Percentiles rank a stretch among this genome's conserved stretches.
Evolutionary conservation across 2,329 filamentous ascomycete species (phyloP).

Genomic region (Juglanconis oblonga): DNA sequence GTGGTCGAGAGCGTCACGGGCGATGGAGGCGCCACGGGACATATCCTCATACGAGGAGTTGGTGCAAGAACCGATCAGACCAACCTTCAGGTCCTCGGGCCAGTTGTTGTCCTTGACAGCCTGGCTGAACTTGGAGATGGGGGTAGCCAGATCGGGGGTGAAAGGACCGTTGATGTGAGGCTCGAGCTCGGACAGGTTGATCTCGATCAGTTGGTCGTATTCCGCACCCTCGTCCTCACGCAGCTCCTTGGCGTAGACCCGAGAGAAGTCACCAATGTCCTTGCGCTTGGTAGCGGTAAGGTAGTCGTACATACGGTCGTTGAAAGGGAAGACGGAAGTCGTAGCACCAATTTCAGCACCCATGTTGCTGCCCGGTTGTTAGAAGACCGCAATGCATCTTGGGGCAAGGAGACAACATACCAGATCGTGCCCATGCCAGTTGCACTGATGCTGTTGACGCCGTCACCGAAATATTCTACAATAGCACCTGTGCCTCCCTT

Average conservation of each 20-base stretch:
- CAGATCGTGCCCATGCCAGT: constrained; percentile 86
- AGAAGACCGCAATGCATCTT: background rate
- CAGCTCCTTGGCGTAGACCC: constrained; percentile 80
- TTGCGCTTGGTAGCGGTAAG: constrained; percentile 85
- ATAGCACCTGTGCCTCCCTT: constrained; percentile 97
- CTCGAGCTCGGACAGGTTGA: constrained; percentile 92
- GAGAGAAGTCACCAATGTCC: constrained; percentile 86
- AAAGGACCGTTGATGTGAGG: constrained; percentile 99
- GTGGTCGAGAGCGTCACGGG: constrained; percentile 84
- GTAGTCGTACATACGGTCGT: constrained; percentile 97
- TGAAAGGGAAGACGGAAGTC: constrained; percentile 95
- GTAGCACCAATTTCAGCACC: constrained; percentile 76
- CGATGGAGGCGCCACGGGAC: constrained; percentile 88
- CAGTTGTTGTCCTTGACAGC: constrained; percentile 92
- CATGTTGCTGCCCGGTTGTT: background rate
- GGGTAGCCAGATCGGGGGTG: constrained; percentile 95
- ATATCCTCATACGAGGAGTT: constrained; percentile 88
- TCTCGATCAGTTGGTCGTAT: constrained; percentile 94
- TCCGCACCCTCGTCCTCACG: constrained; percentile 84
- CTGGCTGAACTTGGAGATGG: constrained; percentile 95
- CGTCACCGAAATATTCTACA: constrained; percentile 64
- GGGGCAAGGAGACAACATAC: constrained; percentile 46
- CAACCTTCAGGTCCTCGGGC: constrained; percentile 95
- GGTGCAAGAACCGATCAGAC: constrained; percentile 96
- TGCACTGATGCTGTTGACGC: constrained; percentile 69